phyloP scores from a whole-genome alignment of 345 rosid genomes.

The Populus davidiana region DNA sequence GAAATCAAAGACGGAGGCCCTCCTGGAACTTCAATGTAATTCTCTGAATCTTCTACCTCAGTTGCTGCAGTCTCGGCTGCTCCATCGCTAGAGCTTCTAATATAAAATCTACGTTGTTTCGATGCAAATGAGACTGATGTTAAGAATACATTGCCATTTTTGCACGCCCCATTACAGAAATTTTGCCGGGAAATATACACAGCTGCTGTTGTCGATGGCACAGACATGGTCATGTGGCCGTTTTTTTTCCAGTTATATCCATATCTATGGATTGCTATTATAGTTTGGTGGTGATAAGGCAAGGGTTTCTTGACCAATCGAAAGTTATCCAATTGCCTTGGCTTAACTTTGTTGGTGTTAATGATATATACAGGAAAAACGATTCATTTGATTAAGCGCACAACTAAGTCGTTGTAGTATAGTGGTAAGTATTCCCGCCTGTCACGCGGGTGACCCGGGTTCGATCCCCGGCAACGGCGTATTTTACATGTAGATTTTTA shows the following conservation, averaged over 20 bases:
- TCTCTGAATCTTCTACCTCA: conserved; percentile 35
- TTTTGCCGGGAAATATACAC: conserved; percentile 15
- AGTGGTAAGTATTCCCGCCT: conserved; percentile 87
- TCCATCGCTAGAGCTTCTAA: conserved; percentile 37
- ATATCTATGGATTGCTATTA: background rate
- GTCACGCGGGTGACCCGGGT: conserved; percentile 96
- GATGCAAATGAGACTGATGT: conserved; percentile 13
- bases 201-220: conserved; percentile 24
- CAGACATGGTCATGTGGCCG: conserved; percentile 21
- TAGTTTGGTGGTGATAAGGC: background rate
- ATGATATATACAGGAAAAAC: accelerated
- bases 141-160: conserved; percentile 1
- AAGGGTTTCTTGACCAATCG: conserved; percentile 5
- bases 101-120: conserved; percentile 9
- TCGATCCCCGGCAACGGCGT: conserved; percentile 78
- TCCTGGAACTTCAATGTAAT: conserved; percentile 52
- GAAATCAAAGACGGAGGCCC: conserved; percentile 62
- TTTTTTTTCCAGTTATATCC: background rate
- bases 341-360: no score
- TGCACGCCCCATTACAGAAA: background rate
- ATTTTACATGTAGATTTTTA: background rate
- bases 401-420: conserved; percentile 68
- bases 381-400: accelerated
- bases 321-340: conserved; percentile 1
- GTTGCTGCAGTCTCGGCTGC: conserved; percentile 33